Conservation (phyloP, 208 protist genomes). For the Tritrichomonas foetus region DNA sequence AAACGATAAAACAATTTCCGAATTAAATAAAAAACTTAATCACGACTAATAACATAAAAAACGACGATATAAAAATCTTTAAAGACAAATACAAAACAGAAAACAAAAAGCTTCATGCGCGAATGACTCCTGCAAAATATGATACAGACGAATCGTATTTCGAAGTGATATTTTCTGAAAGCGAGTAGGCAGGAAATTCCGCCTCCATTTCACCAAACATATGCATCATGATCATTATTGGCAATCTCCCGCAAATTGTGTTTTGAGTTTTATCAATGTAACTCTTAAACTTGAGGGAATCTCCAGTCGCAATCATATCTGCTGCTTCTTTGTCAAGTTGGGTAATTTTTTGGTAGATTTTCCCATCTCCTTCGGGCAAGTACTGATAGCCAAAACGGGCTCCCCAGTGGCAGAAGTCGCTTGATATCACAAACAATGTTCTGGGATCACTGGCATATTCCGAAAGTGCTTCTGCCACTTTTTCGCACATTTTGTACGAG, state of each 20-base stretch:
- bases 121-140: conserved; percentile 62
- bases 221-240: conserved; percentile 73
- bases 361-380: conserved; percentile 63
- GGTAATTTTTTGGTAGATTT: conserved; percentile 77
- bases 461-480: conserved; percentile 68
- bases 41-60: too few species aligned
- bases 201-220: conserved; percentile 52
- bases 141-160: conserved; percentile 78
- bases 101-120: too few species aligned
- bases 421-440: conserved; percentile 85
- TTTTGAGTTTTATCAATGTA: conserved; percentile 82
- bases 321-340: conserved; percentile 80
- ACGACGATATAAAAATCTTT: too few species aligned
- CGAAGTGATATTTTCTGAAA: conserved; percentile 73
- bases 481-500: conserved; percentile 54
- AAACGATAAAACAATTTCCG: too few species aligned
- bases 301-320: conserved; percentile 65
- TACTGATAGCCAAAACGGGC: conserved; percentile 76
- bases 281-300: conserved; percentile 63
- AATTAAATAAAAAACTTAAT: too few species aligned
- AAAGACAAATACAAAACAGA: too few species aligned
- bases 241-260: conserved; percentile 88
- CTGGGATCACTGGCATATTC: conserved; percentile 71
- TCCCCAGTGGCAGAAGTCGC: conserved; percentile 95
- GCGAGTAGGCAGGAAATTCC: conserved; percentile 78